Evolutionary conservation across 176 grass and related monocot species (phyloP).

Genomic region (Triticum turgidum): DNA sequence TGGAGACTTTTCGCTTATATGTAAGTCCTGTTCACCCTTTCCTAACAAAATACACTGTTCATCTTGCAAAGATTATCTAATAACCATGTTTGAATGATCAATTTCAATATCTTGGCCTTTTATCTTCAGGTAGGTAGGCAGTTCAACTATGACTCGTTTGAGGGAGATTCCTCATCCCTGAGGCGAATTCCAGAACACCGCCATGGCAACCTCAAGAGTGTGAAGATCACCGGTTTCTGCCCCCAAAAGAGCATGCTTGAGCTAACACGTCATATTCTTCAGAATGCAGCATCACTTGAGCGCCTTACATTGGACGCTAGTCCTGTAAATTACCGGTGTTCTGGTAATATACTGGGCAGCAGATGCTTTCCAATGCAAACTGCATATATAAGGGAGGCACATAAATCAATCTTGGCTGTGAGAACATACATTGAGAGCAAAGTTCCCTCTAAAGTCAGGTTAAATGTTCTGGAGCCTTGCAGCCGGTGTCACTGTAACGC

Average conservation of each 20-base stretch:
- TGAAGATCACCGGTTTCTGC: neutral
- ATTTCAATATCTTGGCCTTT: neutral
- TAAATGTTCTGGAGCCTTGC: too few relatives aligned
- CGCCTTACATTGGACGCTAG: neutral
- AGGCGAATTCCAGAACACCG: neutral
- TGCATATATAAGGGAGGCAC: too few relatives aligned
- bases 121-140: neutral
- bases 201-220: neutral
- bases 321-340: neutral
- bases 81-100: neutral
- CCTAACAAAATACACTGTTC: neutral
- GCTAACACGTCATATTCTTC: neutral
- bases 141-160: neutral
- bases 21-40: neutral
- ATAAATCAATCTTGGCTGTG: neutral
- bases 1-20: neutral
- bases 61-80: neutral
- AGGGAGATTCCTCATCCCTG: neutral
- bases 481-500: too few relatives aligned
- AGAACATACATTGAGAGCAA: neutral
- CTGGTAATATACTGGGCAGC: neutral
- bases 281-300: neutral
- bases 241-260: constrained; percentile 20
- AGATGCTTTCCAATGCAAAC: too few relatives aligned
- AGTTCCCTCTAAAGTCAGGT: too few relatives aligned